Base-by-base conservation (phyloP, 2,329 filamentous ascomycete genomes). In the Aureobasidium lini region DNA sequence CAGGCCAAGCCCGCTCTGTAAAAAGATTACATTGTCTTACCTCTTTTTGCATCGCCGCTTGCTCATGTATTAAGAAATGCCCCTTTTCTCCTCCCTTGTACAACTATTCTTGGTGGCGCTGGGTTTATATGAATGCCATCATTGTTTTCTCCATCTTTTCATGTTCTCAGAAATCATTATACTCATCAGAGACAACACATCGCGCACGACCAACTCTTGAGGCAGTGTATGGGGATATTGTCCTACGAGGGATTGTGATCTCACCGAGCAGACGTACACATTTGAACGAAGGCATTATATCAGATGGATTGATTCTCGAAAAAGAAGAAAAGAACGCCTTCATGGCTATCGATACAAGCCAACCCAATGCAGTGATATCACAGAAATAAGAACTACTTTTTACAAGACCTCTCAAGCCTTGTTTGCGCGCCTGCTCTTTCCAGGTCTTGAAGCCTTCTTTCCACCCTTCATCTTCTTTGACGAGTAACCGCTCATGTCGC, bases 401-500 rank as follows among this genome's bases (percentile, higher is more conserved):
- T n/a, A 23, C 23, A 23, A 23, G 23, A 23, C 13, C 16, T 6
- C 15, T 52, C 8, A 52, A 31, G 48, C 34, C 53, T 36, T 61
- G 50, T 65, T 66, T 37, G 67, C 66, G 53, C 75, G 68, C 67
- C 72, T 73, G 52, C 68, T 73, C 69, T 77, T 77, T 34, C 68
- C 66, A 50, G 65, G 64, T 56, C 63, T 58, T 28, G 43, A 61
- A 61, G 56, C 62, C 69, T 65, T 70, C 68, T 63, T 69, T 59
- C 65, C 69, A 46, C 72, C 80, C 81, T 95, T 96, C 90, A 96
- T 96, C 76, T 85, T 88, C 79, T 87, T 90, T 39, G 81, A 81
- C 58, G 87, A 91, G 77, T 95, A 97, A 1, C 83, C 84, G 63
- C 84, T 84, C 66, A 95, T 76, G 72, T 99, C 94, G 62, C 84